Conservation (phyloP, 345 rosid species). For the Linum tenue region DNA sequence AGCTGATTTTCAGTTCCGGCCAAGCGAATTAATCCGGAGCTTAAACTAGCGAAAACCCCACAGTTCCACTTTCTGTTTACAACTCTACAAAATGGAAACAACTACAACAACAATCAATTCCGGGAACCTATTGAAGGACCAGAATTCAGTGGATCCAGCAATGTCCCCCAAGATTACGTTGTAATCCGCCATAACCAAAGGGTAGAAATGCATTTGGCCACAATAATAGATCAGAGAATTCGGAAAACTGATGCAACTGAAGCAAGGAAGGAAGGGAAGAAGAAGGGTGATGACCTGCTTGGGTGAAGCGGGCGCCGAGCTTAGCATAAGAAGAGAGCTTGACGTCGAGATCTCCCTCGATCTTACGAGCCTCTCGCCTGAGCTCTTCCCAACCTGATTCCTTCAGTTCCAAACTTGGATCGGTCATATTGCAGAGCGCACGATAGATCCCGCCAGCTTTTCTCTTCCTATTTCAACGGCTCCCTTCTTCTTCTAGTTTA, state of each 20-base stretch:
- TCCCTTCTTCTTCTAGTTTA: background rate
- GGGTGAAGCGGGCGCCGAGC: constrained; percentile 85
- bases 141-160: background rate
- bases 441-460: background rate
- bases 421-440: constrained; percentile 38
- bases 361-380: constrained; percentile 80
- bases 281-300: constrained; percentile 50
- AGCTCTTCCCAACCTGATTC: constrained; percentile 98
- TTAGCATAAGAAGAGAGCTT: constrained; percentile 97
- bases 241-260: background rate
- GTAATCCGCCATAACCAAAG: background rate
- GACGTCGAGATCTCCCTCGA: constrained; percentile 96
- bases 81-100: background rate
- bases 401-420: constrained; percentile 67
- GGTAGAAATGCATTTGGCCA: no score
- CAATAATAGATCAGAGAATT: background rate
- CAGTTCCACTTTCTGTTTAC: background rate
- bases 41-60: background rate
- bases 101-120: background rate
- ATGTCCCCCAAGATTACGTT: background rate
- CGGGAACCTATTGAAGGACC: background rate
- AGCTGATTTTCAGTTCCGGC: no score
- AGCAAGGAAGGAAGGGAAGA: constrained; percentile 1
- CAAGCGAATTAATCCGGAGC: background rate
- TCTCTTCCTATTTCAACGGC: background rate